Evolutionary conservation across 192 early-diverging fungal genomes (phyloP), one percentile per base, ranked within the genome.

Genomic region (Coemansia erecta): DNA sequence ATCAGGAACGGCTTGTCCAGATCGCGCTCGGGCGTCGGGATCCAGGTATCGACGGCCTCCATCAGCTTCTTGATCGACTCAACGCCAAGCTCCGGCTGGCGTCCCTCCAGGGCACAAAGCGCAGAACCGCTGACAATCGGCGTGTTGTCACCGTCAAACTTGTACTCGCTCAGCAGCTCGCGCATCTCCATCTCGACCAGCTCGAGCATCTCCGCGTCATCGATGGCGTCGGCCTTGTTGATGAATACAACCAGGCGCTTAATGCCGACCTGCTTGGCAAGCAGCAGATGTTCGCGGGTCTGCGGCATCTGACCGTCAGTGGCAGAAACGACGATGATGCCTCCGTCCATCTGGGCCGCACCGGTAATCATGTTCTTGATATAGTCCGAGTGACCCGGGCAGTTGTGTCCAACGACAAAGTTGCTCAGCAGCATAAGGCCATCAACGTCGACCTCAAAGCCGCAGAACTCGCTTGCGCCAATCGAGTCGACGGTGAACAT

Each of bases 341-440:
- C 97, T 63, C 95, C 94, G 72, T 99, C 97, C 93, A 90, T 89
- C 72, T 95, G 92, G 37, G 97, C 93, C 54, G 97, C 95, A 73
- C 97, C 95, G 72, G 95, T 96, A 79, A 94, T 94, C 89, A 94
- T 92, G 85, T 94, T 94, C 85, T 99, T 99, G 77, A 99, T 98
- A 81, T 95, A 99, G 86, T 99, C 97, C 56, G 93, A 90, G 85
- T 99, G 97, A 44, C 97, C 97, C 40, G 97, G 97, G 78, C 94
- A 74, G 65, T 73, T 73, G 53, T 72, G 63, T n/a, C 53, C 72
- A 9, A 64, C 61, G 4, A 73, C 61, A 64, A 73, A 72, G 60
- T 62, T 39, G 1, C 50, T 57, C 2, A 73, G 53, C 37, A 73
- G 57, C 60, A 73, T 73, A 11, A 28, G 61, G 15, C 67, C 69